Evolutionary conservation across 306 rosid genomes (phyloP), one percentile per base, ranked within the genome.

Genomic region (Vigna nakashimae): DNA sequence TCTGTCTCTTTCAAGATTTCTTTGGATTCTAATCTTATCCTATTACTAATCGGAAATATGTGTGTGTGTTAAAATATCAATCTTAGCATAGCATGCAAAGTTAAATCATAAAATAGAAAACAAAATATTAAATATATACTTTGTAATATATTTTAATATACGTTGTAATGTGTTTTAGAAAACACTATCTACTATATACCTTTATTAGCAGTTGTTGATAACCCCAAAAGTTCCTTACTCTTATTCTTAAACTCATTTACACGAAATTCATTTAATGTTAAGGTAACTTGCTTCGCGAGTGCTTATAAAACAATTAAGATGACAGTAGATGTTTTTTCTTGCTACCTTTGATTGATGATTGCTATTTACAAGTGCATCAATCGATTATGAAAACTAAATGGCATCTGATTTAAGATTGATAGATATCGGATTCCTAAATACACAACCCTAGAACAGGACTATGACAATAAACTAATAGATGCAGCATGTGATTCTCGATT

Each of bases 401-500:
- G 49, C 74, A 75, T 55, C 62, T 65, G 65, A 63, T 65, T 78
- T 30, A 30, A 62, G 65, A 52, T 45, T 55, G 69, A 74, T 69
- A 26, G 56, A 69, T 66, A 73, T 22, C 40, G 62, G 26, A 42
- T 63, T 53, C 65, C 82, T 49, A 80, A 73, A 78, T 63, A 30
- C 45, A 56, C 49, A 70, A 60, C 57, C 86, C 59, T 71, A 66
- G 57, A 71, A 66, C 62, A 84, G 17, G 52, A 58, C 6, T 32
- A 5, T 34, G 38, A 4, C 38, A 34, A 55, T 79, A 75, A 66
- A 51, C 67, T 13, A 63, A 71, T 45, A 82, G 79, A 53, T 55
- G 28, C 17, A 40, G 30, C 84, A 72, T 69, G 85, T 87, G 82
- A 83, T 32, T 77, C 76, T 73, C 66, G 80, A 73, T 82, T 80